A percentile compares a stretch with the other conserved stretches of the same genome.
These are phyloP conservation scores for Aspergillus ochraceus DNA, from an alignment of 2,329 filamentous ascomycete species.

Conservation along the genomic window DNA sequence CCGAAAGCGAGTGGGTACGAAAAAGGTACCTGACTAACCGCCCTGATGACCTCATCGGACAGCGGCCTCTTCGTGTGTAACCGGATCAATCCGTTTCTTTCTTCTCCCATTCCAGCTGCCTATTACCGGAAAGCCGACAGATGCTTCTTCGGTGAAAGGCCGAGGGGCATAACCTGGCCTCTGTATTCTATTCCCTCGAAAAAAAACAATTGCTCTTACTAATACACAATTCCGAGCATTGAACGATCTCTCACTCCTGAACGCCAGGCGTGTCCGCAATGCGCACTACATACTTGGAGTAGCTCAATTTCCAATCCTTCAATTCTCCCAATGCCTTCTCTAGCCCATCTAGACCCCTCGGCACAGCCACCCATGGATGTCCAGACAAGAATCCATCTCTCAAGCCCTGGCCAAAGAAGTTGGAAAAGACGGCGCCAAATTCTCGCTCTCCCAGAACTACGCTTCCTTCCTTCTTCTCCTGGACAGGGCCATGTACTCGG, in stretches of 20 bases:
- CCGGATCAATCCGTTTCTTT: too few relatives aligned
- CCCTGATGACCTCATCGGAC: not conserved
- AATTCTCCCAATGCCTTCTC: constrained; percentile 56
- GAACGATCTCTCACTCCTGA: not conserved
- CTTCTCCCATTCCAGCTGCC: too few relatives aligned
- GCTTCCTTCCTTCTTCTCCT: constrained; percentile 1
- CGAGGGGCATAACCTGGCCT: too few relatives aligned
- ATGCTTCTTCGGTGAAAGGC: too few relatives aligned
- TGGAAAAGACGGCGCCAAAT: constrained; percentile 48
- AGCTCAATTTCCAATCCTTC: constrained; percentile 61
- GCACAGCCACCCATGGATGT: constrained; percentile 53
- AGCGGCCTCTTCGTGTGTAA: too few relatives aligned
- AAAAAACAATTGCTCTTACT: too few relatives aligned
- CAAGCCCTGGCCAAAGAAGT: constrained; percentile 48
- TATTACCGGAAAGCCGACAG: too few relatives aligned
- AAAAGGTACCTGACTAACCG: not conserved
- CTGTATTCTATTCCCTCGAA: too few relatives aligned
- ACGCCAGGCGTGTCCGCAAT: constrained; percentile 48
- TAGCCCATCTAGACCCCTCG: constrained; percentile 56
- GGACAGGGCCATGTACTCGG: constrained; percentile 24
- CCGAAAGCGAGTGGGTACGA: too few relatives aligned
- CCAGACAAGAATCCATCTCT: constrained; percentile 51
- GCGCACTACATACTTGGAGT: constrained; percentile 63
- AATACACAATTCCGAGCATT: too few relatives aligned
- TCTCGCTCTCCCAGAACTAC: constrained; percentile 18